Base-by-base conservation (phyloP, 2,329 filamentous ascomycete species). In the Dactylonectria estremocensis region DNA sequence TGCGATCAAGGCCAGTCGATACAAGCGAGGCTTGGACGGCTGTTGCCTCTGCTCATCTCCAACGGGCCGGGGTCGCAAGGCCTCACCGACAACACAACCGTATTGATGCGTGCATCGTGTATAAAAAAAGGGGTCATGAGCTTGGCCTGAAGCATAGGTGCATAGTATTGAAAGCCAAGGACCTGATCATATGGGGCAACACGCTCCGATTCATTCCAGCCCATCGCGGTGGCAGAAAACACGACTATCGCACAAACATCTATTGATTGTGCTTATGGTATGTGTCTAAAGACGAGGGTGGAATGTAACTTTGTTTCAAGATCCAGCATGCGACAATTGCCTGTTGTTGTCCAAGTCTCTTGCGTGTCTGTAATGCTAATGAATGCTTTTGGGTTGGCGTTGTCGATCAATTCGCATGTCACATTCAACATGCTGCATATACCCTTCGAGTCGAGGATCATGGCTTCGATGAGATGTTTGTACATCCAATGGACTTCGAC, bases 121-220 rank as follows among this genome's bases (percentile, higher is more conserved):
- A 61, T 64, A 49, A 66, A 67, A 76, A 75, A 67, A 66, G 72
- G 73, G 73, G 67, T 61, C 45, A 56, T 65, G 62, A 50, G 49
- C 59, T 64, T 69, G 48, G 54, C 62, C 61, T 59, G 6, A 64
- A 68, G 49, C 31, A 48, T 55, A 28, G 24, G 7, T 28, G 24
- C 24, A 28, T 28, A 28, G 24, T 28, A 50, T 50, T 55, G 64
- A 64, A 52, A 50, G 45, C 18, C 45, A 13, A 40, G 22, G 46
- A 48, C 60, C 56, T 59, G 70, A 54, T 57, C 61, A 54, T 35
- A 53, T 33, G 45, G 7, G 18, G 45, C 45, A 10, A 31, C 31
- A 35, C 22, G 31, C 46, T 61, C 66, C 55, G 22, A 61, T 61
- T 60, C 71, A 75, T 75, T 74, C 66, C 69, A 71, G 62, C 52